A percentile compares a stretch with the other conserved stretches of the same genome.
Evolutionary conservation across 2,329 filamentous ascomycete genomes (phyloP).

Genomic region (Colletotrichum cereale): DNA sequence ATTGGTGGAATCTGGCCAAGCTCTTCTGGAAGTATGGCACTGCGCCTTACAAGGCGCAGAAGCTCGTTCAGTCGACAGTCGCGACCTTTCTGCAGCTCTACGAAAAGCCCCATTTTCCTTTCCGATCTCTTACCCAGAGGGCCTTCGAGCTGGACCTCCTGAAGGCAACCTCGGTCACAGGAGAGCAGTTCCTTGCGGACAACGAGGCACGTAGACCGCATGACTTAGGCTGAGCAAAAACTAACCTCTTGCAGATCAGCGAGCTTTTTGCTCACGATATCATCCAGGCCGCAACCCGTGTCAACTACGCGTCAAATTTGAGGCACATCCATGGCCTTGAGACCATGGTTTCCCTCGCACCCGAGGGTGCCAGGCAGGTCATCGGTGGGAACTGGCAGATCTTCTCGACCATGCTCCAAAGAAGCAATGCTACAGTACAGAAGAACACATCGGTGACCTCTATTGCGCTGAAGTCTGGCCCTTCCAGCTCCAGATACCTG

Average conservation of each 20-base stretch:
- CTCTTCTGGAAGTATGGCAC: constrained; percentile 88
- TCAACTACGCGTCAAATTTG: constrained; percentile 95
- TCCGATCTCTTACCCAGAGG: constrained; percentile 77
- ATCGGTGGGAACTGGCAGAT: constrained; percentile 94
- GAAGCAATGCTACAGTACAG: constrained; percentile 70
- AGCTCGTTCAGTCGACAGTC: constrained; percentile 78
- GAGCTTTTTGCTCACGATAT: constrained; percentile 81
- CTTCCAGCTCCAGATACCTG: constrained; percentile 58
- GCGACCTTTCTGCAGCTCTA: constrained; percentile 85
- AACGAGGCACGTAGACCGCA: constrained; percentile 64
- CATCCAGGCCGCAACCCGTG: constrained; percentile 89
- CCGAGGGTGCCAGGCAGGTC: constrained; percentile 84
- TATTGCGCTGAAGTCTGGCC: constrained; percentile 63
- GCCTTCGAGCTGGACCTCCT: constrained; percentile 76
- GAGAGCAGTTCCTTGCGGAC: constrained; percentile 76
- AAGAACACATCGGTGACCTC: constrained; percentile 77
- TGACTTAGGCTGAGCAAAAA: neutral
- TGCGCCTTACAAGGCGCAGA: constrained; percentile 79
- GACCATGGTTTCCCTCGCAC: constrained; percentile 91
- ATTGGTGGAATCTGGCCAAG: constrained; percentile 85
- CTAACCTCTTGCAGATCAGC: constrained; percentile 62
- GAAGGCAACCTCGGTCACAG: constrained; percentile 76
- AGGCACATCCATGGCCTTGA: constrained; percentile 89
- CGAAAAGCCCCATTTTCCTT: constrained; percentile 85
- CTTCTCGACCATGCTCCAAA: constrained; percentile 83